Conservation (phyloP, 78 protist genomes). For the Dictyostelium citrinum region DNA sequence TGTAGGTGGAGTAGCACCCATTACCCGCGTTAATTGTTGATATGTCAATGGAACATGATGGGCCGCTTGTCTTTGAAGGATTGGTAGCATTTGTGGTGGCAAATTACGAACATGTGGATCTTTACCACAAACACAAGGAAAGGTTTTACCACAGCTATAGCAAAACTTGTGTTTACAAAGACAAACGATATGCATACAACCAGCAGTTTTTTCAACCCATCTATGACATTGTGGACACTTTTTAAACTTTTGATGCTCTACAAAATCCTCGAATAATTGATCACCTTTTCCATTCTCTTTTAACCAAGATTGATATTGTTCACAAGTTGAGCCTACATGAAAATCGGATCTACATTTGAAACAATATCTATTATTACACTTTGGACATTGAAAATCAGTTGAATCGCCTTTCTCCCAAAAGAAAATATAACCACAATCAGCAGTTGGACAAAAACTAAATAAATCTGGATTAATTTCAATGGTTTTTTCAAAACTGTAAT, state of each 20-base stretch:
- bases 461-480: conserved; percentile 19
- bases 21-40: neutral
- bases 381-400: conserved; percentile 33
- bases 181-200: conserved; percentile 49
- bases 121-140: conserved; percentile 37
- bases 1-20: neutral
- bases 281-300: conserved; percentile 64
- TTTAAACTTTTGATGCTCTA: conserved; percentile 27
- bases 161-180: conserved; percentile 34
- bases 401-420: conserved; percentile 46
- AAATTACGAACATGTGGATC: conserved; percentile 12
- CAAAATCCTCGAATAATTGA: conserved; percentile 27
- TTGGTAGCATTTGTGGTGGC: no score
- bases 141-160: conserved; percentile 20
- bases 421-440: conserved; percentile 47
- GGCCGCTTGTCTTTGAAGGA: no score
- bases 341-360: conserved; percentile 45
- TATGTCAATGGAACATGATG: neutral
- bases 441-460: conserved; percentile 47
- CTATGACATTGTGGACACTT: conserved; percentile 17
- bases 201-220: neutral
- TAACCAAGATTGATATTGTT: conserved; percentile 14
- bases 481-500: conserved; percentile 25
- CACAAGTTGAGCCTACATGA: conserved; percentile 13
- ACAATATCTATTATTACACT: conserved; percentile 40